Base-by-base conservation (phyloP, 2,329 filamentous ascomycete species). In the Helminthosporium solani region DNA sequence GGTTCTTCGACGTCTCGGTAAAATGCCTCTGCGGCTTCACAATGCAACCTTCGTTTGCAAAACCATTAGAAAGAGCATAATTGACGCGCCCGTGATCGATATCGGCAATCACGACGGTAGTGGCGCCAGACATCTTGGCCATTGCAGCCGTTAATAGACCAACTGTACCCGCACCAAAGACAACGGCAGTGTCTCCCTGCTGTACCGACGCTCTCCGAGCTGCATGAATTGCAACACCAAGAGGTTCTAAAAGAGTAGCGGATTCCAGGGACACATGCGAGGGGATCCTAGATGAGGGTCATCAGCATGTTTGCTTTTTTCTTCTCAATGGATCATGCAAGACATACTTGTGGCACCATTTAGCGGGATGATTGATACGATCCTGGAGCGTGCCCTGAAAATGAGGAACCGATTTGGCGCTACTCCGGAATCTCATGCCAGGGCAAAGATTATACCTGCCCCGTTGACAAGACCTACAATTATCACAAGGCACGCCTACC, bases 221-320 rank as follows among this genome's bases (percentile, higher is more conserved):
- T 57, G 94, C 89, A 74, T 95, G 90, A 25, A 95, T 90, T 12
- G 86, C 90, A 21, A 95, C 90, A 37, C 87, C 84, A 30, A 95
- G 81, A 2, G 90, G 90, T 47, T 73, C 70, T 7, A 73, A 47
- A 16, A 73, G 51, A 3, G 69, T 68, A 14, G 68, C 70, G 21
- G 68, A 63, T 33, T 72, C 70, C 43, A 70, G 51, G 14, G 68
- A 68, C 5, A 73, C 66, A 53, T 71, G 67, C 9, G 61, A 57
- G 33, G 70, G 70, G 40, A 73, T 61, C 59, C 70, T 73, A 46
- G 42, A 47, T 56, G 53, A 55, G 53, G 9, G 55, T 61, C 60
- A 54, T 68, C 49, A 68, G 60, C 58, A 43, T 40, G 53, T 27
- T 50, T 52, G 54, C 51, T 55, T 56, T 58, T 49, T 55, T 56